Conservation (phyloP, 441 rosid species). For the Gossypium trilobum region DNA sequence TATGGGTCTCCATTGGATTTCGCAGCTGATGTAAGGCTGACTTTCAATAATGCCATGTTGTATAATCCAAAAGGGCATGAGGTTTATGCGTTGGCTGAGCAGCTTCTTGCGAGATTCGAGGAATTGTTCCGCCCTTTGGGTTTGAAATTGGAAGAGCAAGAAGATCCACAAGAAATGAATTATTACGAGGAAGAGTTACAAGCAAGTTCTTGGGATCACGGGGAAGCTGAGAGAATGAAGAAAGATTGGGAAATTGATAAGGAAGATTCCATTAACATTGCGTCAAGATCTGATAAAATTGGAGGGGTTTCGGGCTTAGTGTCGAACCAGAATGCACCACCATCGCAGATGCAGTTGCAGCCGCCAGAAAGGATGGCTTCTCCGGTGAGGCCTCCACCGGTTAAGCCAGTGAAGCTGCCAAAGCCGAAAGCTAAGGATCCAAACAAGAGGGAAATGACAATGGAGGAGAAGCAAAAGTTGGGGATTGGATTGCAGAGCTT, state of each 20-base stretch:
- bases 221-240: constrained; percentile 23
- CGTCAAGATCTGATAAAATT: constrained; percentile 28
- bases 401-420: constrained; percentile 55
- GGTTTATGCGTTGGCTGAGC: constrained; percentile 49
- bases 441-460: constrained; percentile 73
- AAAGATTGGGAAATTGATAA: constrained; percentile 24
- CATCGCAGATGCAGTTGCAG: constrained; percentile 15
- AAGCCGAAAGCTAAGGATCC: constrained; percentile 95
- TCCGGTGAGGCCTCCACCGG: constrained; percentile 33
- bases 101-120: constrained; percentile 42
- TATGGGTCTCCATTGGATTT: constrained; percentile 59
- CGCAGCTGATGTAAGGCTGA: constrained; percentile 68
- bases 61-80: constrained; percentile 78
- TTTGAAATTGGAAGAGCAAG: constrained; percentile 28
- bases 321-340: constrained; percentile 17
- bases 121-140: constrained; percentile 41
- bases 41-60: constrained; percentile 69
- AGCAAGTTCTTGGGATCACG: constrained; percentile 47
- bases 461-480: constrained; percentile 76
- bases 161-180: constrained; percentile 10
- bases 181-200: constrained; percentile 25
- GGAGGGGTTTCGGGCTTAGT: constrained; percentile 16
- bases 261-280: constrained; percentile 15
- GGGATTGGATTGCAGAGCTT: constrained; percentile 76
- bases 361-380: constrained; percentile 40